Base-by-base conservation (phyloP, 129 eudicot genomes). In the Cynara cardunculus region DNA sequence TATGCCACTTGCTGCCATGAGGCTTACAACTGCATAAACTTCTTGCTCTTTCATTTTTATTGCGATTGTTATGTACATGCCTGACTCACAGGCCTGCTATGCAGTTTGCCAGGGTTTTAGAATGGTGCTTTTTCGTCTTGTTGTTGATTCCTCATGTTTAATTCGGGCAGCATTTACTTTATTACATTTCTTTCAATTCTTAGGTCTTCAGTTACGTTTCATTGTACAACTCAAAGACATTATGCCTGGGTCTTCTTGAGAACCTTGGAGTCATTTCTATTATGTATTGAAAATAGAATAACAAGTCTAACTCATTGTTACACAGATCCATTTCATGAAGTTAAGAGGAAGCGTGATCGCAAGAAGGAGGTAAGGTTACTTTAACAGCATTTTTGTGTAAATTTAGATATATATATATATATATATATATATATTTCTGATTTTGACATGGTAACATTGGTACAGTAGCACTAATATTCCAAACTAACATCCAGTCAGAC, bases 281-380 rank as follows among this genome's bases (percentile, higher is more conserved):
- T 78, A 78, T 25, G 62, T 77, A 37, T n/a, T 24, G 6, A 66
- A 66, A 59, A 21, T 34, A 77, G 19, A 22, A 71, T 49, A 71
- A 79, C 73, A 79, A 59, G 26, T 82, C 53, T 64, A 31, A 67
- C 64, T 83, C 65, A n/a, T 85, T 82, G 68, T 37, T 76, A 35
- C 78, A 28, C 93, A 93, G 98, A 89, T 80, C 83, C 92, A 37
- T 93, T 91, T 86, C 98, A 91, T 88, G 98, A 93, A 85, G 98
- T 93, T 9, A 91, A 80, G 74, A 93, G 92, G 88, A 93, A 89
- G 73, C 90, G 98, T 24, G 91, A 89, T 18, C 83, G 91, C 68
- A 89, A 84, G 34, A 91, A 87, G 76, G 98, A 91, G 98, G 98
- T 93, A 93, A 30, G 19, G 26, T 25, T 78, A 70, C 12, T 56